These are phyloP conservation scores for Echria macrotheca DNA, from an alignment of 495 filamentous ascomycete genomes.

Conservation along the genomic window DNA sequence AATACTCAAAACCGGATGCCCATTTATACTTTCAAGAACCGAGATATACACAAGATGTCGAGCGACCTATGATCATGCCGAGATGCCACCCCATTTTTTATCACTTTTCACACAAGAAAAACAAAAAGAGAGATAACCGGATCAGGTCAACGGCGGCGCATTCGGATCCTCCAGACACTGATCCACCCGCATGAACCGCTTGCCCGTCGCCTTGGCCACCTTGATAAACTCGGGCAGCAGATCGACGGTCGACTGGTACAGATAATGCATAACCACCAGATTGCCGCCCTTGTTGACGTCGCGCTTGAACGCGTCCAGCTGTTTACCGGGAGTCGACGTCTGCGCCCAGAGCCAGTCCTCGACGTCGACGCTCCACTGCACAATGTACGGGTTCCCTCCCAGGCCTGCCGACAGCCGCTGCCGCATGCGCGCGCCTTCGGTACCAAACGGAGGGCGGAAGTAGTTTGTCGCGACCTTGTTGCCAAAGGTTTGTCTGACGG, in stretches of 20 bases:
- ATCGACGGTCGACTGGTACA: constrained; percentile 60
- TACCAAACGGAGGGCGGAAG: constrained; percentile 75
- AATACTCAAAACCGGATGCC: too few relatives aligned
- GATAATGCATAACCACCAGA: constrained; percentile 72
- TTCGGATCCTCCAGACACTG: constrained; percentile 71
- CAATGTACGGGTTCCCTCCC: constrained; percentile 49
- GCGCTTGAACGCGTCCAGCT: constrained; percentile 67
- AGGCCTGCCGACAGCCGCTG: constrained; percentile 53
- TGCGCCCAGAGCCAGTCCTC: constrained; percentile 75
- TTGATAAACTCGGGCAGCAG: constrained; percentile 66
- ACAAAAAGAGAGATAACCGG: too few relatives aligned
- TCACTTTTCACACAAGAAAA: too few relatives aligned
- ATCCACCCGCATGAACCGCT: constrained; percentile 71
- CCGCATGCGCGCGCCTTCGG: constrained; percentile 64
- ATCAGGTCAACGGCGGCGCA: constrained; percentile 56
- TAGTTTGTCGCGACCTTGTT: constrained; percentile 40
- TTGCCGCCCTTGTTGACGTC: constrained; percentile 63
- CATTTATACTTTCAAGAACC: too few relatives aligned
- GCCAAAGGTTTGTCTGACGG: constrained; percentile 48
- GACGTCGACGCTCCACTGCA: constrained; percentile 72
- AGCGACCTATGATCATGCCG: too few relatives aligned
- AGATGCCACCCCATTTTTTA: too few relatives aligned
- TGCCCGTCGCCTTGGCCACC: constrained; percentile 59
- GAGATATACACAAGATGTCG: too few relatives aligned
- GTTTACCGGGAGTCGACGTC: constrained; percentile 60